phyloP scores from a whole-genome alignment of 108 stramenopile species.

The Nannochloropsis salina region DNA sequence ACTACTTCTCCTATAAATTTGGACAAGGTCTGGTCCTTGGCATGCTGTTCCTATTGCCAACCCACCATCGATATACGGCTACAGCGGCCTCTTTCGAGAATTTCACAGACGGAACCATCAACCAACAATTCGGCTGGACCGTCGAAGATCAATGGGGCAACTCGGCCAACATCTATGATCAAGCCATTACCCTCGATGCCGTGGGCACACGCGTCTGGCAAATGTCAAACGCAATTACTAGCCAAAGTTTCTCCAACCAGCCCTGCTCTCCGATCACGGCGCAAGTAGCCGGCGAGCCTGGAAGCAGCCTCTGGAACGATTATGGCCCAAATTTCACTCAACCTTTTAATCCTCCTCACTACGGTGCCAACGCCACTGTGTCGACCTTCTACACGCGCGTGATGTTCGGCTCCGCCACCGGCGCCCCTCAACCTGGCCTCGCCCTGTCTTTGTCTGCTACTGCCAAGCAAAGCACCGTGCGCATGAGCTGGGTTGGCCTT shows the following conservation, averaged over 20 bases:
- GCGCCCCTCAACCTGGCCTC: not conserved
- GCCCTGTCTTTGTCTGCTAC: not conserved
- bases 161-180: not conserved
- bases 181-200: not conserved
- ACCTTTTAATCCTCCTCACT: not conserved
- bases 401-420: not conserved
- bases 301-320: not conserved
- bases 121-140: not conserved
- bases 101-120: not conserved
- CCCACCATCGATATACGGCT: not conserved
- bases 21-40: too few relatives aligned
- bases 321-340: not conserved
- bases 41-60: not conserved
- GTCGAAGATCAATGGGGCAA: not conserved
- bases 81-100: not conserved
- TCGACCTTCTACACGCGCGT: constrained; percentile 9
- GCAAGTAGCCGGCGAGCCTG: not conserved
- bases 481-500: not conserved
- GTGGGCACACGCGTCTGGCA: not conserved
- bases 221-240: not conserved
- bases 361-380: not conserved
- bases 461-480: not conserved
- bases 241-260: not conserved
- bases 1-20: too few relatives aligned
- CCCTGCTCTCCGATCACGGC: not conserved